These are phyloP conservation scores for Acacia crassicarpa DNA, from an alignment of 306 rosid species.

Conservation along the genomic window DNA sequence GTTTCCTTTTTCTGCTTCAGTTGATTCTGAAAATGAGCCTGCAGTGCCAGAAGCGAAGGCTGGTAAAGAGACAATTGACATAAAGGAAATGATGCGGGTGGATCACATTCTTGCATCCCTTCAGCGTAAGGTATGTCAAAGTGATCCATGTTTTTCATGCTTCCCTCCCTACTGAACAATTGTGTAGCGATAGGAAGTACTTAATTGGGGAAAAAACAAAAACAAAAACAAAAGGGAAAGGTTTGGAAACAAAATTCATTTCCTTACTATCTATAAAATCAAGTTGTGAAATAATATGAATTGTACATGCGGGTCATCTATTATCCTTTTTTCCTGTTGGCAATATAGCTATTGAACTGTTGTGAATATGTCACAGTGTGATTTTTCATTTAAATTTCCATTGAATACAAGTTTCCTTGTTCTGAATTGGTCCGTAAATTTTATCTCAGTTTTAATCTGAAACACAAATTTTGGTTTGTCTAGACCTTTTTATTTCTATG, in stretches of 20 bases:
- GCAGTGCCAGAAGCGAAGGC: constrained; percentile 56
- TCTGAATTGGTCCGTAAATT: constrained; percentile 21
- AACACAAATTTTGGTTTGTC: not conserved
- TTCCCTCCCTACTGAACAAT: constrained; percentile 9
- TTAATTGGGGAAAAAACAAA: no score
- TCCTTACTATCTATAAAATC: constrained; percentile 16
- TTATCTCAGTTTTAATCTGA: not conserved
- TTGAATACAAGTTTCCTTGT: not conserved
- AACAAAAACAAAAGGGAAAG: constrained; percentile 5
- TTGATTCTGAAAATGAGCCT: constrained; percentile 73
- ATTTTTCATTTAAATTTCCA: not conserved
- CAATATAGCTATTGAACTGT: not conserved
- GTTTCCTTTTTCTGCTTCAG: constrained; percentile 50
- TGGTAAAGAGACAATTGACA: constrained; percentile 64
- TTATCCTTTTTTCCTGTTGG: not conserved
- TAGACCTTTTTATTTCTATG: constrained; percentile 9
- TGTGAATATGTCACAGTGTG: not conserved
- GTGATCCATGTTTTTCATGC: constrained; percentile 7
- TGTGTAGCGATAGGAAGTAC: constrained; percentile 1
- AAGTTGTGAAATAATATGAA: constrained; percentile 7
- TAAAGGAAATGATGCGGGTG: constrained; percentile 74
- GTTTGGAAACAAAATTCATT: not conserved
- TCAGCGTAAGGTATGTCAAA: constrained; percentile 65
- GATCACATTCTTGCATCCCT: constrained; percentile 85
- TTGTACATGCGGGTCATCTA: not conserved